Base-by-base conservation (phyloP, 2,329 filamentous ascomycete species). In the Alternaria sp. region DNA sequence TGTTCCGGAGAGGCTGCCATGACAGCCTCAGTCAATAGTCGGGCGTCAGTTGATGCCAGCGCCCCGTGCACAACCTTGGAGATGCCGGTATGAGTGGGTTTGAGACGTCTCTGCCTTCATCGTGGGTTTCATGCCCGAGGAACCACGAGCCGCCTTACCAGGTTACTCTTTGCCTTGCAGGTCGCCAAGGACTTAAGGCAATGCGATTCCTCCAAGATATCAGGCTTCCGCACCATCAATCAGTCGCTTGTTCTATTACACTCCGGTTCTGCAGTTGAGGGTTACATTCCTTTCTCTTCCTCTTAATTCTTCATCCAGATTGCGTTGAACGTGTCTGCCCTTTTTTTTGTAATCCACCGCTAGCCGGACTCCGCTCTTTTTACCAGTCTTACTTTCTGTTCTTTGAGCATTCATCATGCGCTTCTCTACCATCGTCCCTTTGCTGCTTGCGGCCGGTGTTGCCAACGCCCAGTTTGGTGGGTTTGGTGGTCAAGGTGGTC, bases 311-410 rank as follows among this genome's bases (percentile, higher is more conserved):
- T 69, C 71, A 60, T 59, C 52, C 72, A 74, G 75, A 73, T 71
- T 60, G 76, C 76, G 76, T 78, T 78, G 76, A 78, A 70, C 76
- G 76, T 78, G 69, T 77, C 74, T 77, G 67, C 60, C 45, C 74
- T 68, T 17, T 75, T 68, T 73, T 72, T 66, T 67, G 45, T 73
- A 75, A 75, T 76, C 69, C 62, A 67, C 75, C 74, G 75, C 76
- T 44, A 78, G 75, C 53, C 75, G 74, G 75, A 71, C 48, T 72
- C 63, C 72, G 68, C 71, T 76, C 74, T 49, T 72, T 77, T 76
- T 67, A 52, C 56, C 45, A 57, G 34, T 53, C 42, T 59, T 63
- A 63, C 62, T 64, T 62, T 68, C 59, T 67, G 64, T 49, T 64
- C 51, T 51, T 7, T 23, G 41, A 56, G 45, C 51, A 40, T 39